Base-by-base conservation (phyloP, 2,329 filamentous ascomycete species). In the Sphaerulina musiva region DNA sequence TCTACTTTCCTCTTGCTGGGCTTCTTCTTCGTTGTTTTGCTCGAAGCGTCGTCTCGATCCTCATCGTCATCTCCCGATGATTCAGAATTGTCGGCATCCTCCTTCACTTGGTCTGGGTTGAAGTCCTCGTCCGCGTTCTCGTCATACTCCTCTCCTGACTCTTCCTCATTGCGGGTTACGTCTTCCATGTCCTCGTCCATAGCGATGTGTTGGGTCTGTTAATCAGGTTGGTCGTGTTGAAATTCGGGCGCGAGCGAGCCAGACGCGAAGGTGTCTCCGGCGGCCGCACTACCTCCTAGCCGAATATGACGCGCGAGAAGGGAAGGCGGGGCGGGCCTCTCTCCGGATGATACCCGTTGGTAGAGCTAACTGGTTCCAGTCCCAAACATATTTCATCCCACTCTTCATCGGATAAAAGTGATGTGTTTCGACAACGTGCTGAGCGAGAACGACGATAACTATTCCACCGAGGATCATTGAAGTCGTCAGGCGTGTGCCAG, bases 91-190 rank as follows among this genome's bases (percentile, higher is more conserved):
- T 64, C 64, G 9, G 62, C 62, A 26, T 63, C 68, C 34, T 65
- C 65, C 4, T 61, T 64, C 10, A 65, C 65, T 48, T 67, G 53
- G 8, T 67, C 66, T 1, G 70, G 70, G 46, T 71, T 71, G 61
- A 75, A 75, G 61, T 75, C 73, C 31, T 73, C 72, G 55, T 75
- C 73, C 48, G 70, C 70, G 45, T 72, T 70, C 46, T 73, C 73
- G 53, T 73, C 68, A 55, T 74, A 74, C 10, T 68, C 64, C 38
- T 70, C 68, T 20, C 72, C 70, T 1, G 50, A 53, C n/a, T 61
- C 57, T 20, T 59, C 54, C 32, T 60, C 51, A n/a, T 42, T 42
- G 11, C 42, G 39, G 11, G 56, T 52, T 10, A 55, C 29, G 8
- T 58, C 53, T 3, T 58, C 56, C 56, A 59, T 59, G 11, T 56